These are phyloP conservation scores for Mycena rosella DNA, from an alignment of 768 basidiomycete species.

Conservation along the genomic window DNA sequence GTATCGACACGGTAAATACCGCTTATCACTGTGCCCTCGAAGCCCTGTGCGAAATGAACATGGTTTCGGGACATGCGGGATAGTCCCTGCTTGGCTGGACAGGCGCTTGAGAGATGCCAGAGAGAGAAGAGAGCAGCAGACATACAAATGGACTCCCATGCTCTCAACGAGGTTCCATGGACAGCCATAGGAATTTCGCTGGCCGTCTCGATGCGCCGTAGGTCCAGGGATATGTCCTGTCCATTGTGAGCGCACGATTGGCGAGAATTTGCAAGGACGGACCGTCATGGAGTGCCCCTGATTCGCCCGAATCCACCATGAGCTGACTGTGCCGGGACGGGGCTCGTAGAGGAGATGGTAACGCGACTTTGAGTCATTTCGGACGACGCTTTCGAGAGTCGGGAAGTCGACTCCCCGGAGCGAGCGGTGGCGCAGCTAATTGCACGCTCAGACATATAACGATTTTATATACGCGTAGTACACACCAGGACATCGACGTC, in stretches of 20 bases:
- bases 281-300: conserved; percentile 77
- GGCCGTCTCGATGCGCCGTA: conserved; percentile 58
- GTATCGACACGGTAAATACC: conserved; percentile 52
- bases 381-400: conserved; percentile 62
- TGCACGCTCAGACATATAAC: neutral
- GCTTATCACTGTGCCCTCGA: conserved; percentile 66
- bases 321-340: conserved; percentile 36
- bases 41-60: conserved; percentile 77
- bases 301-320: conserved; percentile 79
- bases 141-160: conserved; percentile 71
- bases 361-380: conserved; percentile 62
- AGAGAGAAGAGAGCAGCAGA: neutral
- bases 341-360: conserved; percentile 61
- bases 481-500: conserved; percentile 30
- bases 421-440: conserved; percentile 69
- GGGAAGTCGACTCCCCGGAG: conserved; percentile 63
- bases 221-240: conserved; percentile 56
- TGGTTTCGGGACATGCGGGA: conserved; percentile 79
- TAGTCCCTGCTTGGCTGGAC: conserved; percentile 65
- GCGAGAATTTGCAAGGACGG: conserved; percentile 8
- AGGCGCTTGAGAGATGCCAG: conserved; percentile 8
- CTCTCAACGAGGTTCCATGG: conserved; percentile 68
- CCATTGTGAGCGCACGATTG: neutral
- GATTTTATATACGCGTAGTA: neutral
- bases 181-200: conserved; percentile 67